phyloP scores from a whole-genome alignment of 257 asterid species.

The Cruciata laevipes region DNA sequence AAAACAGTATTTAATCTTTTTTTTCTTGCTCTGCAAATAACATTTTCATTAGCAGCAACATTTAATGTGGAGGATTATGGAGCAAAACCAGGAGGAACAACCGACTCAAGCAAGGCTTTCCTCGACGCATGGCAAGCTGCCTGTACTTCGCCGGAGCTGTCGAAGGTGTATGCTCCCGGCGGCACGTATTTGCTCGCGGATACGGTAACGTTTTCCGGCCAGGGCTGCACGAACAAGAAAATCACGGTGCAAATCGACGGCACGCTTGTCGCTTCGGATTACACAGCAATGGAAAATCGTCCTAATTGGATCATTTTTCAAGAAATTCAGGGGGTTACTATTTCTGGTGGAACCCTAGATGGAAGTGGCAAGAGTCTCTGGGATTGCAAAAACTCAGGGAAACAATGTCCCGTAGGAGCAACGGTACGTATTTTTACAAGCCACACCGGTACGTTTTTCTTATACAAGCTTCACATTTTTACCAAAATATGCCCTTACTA shows the following conservation, averaged over 20 bases:
- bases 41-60: slow-evolving; percentile 9
- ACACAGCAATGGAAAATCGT: slow-evolving; percentile 26
- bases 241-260: slow-evolving; percentile 43
- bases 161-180: slow-evolving; percentile 22
- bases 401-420: slow-evolving; percentile 42
- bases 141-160: slow-evolving; percentile 11
- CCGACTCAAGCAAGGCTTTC: slow-evolving; percentile 19
- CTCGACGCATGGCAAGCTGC: slow-evolving; percentile 28
- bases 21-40: not conserved
- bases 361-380: slow-evolving; percentile 21
- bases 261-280: slow-evolving; percentile 44
- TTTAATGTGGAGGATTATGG: slow-evolving; percentile 22
- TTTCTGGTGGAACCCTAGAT: slow-evolving; percentile 24
- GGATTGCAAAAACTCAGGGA: slow-evolving; percentile 14
- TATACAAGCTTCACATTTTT: too few relatives aligned
- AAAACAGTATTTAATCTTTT: not conserved
- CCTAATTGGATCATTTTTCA: slow-evolving; percentile 46
- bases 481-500: too few relatives aligned
- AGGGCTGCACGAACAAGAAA: slow-evolving; percentile 34
- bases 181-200: slow-evolving; percentile 32
- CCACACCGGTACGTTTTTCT: too few relatives aligned
- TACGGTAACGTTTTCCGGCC: slow-evolving; percentile 26
- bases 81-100: slow-evolving; percentile 13
- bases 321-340: slow-evolving; percentile 33
- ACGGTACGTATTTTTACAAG: slow-evolving; percentile 40